phyloP scores from a whole-genome alignment of 768 basidiomycete species.

The Tulasnella sp. region DNA sequence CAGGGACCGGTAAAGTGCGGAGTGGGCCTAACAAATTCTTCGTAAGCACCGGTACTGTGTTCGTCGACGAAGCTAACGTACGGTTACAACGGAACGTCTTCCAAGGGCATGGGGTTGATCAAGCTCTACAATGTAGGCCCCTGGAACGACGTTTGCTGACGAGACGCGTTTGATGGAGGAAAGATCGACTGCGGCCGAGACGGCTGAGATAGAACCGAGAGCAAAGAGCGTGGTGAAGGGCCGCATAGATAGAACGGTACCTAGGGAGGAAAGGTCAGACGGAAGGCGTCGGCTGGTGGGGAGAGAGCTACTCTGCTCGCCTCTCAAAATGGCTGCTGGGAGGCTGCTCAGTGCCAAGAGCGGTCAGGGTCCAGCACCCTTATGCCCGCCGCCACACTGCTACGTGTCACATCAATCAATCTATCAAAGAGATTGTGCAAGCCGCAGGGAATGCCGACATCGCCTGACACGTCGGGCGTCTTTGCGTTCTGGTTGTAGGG shows the following conservation, averaged over 20 bases:
- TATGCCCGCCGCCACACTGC: background rate
- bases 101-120: slow-evolving; percentile 44
- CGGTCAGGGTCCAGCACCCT: background rate
- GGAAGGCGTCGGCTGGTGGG: slow-evolving; percentile 15
- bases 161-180: slow-evolving; percentile 49
- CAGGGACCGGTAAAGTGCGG: slow-evolving; percentile 18
- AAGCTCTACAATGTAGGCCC: slow-evolving; percentile 64
- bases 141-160: slow-evolving; percentile 49
- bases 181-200: slow-evolving; percentile 39
- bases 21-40: slow-evolving; percentile 28
- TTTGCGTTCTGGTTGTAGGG: no score
- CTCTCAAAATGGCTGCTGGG: background rate
- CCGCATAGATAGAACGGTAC: slow-evolving; percentile 68
- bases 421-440: background rate
- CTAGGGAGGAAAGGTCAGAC: slow-evolving; percentile 29
- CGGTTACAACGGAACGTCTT: slow-evolving; percentile 38
- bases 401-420: background rate
- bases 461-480: no score
- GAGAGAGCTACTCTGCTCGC: background rate
- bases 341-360: background rate
- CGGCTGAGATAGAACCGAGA: slow-evolving; percentile 26
- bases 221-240: slow-evolving; percentile 71
- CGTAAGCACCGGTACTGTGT: slow-evolving; percentile 55
- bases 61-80: background rate
- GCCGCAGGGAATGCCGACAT: no score